phyloP scores from a whole-genome alignment of 2,329 filamentous ascomycete genomes.

The Fusarium secorum region DNA sequence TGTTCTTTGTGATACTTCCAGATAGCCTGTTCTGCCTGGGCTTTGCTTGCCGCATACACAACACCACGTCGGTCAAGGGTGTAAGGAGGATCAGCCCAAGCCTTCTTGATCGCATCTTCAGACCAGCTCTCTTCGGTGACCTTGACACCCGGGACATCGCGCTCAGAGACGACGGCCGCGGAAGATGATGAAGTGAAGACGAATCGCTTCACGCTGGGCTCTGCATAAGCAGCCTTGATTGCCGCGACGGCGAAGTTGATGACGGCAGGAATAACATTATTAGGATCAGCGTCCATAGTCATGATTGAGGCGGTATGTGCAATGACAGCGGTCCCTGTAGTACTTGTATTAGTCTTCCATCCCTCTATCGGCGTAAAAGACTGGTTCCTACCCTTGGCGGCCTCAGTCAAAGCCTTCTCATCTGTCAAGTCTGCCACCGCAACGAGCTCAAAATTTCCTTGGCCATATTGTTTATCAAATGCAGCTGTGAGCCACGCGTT shows the following conservation, averaged over 20 bases:
- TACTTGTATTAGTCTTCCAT: background rate
- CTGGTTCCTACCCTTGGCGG: slow-evolving; percentile 34
- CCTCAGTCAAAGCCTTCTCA: slow-evolving; percentile 39
- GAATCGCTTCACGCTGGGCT: slow-evolving; percentile 50
- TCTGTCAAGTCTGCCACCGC: slow-evolving; percentile 47
- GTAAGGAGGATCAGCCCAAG: slow-evolving; percentile 50
- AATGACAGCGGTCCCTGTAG: slow-evolving; percentile 42
- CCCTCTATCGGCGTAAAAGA: fast-evolving
- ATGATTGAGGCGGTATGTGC: slow-evolving; percentile 51
- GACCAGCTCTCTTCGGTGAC: slow-evolving; percentile 45
- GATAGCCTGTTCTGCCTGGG: slow-evolving; percentile 46
- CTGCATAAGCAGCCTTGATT: slow-evolving; percentile 47
- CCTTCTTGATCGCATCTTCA: slow-evolving; percentile 43
- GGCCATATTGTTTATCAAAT: slow-evolving; percentile 46
- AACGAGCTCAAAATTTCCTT: slow-evolving; percentile 46
- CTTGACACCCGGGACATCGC: background rate
- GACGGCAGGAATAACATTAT: slow-evolving; percentile 49
- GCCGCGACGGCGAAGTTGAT: slow-evolving; percentile 42
- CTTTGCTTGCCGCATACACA: slow-evolving; percentile 52
- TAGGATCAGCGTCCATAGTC: slow-evolving; percentile 47
- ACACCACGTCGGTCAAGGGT: slow-evolving; percentile 32
- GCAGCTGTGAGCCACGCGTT: slow-evolving; percentile 43
- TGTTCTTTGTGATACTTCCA: slow-evolving; percentile 48
- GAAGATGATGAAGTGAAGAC: slow-evolving; percentile 41
- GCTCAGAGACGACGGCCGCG: background rate